Evolutionary conservation across 164 flowering plant genomes (phyloP).

Genomic region (Berberis vulgaris): DNA sequence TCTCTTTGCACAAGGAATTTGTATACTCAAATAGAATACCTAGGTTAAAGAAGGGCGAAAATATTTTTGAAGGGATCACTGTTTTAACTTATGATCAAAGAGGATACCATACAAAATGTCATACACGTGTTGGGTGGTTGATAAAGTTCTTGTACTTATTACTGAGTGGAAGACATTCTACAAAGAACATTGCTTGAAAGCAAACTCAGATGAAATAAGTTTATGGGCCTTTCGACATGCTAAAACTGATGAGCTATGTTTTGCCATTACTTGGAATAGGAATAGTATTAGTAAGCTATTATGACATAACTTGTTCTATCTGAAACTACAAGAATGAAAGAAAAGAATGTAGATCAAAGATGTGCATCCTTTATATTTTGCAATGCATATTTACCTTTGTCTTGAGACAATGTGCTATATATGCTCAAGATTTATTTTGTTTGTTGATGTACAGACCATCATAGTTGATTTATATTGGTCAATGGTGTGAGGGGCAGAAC

Average conservation of each 20-base stretch:
- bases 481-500: too few species aligned
- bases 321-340: too few species aligned
- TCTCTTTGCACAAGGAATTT: not conserved
- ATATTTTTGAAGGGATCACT: not conserved
- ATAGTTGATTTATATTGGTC: too few species aligned
- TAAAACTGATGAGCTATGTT: not conserved
- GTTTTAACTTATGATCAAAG: not conserved
- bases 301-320: too few species aligned
- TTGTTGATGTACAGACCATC: too few species aligned
- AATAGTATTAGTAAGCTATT: too few species aligned
- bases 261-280: not conserved
- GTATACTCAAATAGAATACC: not conserved
- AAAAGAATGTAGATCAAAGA: too few species aligned
- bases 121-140: not conserved
- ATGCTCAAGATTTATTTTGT: too few species aligned
- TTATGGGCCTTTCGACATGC: constrained; percentile 1
- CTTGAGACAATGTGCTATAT: too few species aligned
- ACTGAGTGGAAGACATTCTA: not conserved
- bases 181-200: not conserved
- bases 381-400: too few species aligned
- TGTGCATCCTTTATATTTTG: too few species aligned
- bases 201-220: not conserved
- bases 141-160: not conserved
- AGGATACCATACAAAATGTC: not conserved
- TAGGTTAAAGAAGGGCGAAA: not conserved